phyloP scores from a whole-genome alignment of 768 basidiomycete genomes.

The Kwoniella heveanensis region DNA sequence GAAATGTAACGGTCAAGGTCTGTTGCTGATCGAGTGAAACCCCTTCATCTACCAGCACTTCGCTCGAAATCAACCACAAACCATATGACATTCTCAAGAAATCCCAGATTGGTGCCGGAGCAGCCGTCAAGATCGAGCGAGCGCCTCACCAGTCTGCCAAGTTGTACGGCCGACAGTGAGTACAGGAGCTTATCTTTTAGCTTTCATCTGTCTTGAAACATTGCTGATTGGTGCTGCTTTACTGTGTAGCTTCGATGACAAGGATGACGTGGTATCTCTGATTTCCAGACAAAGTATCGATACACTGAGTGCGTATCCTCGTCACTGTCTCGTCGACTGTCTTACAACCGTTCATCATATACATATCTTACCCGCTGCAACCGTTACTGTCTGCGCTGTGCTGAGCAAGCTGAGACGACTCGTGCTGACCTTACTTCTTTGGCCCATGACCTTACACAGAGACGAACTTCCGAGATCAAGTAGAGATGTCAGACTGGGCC shows the following conservation, averaged over 20 bases:
- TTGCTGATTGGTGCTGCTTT: background rate
- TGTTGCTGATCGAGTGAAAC: no score
- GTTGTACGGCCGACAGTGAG: conserved; percentile 88
- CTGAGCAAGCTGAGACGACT: no score
- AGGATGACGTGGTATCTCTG: conserved; percentile 88
- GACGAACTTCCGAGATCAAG: conserved; percentile 80
- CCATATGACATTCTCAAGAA: conserved; percentile 85
- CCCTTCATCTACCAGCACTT: conserved; percentile 65
- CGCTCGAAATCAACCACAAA: conserved; percentile 97
- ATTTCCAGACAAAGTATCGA: conserved; percentile 93
- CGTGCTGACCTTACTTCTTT: conserved; percentile 5
- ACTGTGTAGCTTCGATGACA: conserved; percentile 62
- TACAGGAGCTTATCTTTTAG: background rate
- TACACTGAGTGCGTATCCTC: conserved; percentile 72
- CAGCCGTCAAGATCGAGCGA: conserved; percentile 97
- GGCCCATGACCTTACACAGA: conserved; percentile 58
- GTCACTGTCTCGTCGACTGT: background rate
- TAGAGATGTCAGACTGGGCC: conserved; percentile 86
- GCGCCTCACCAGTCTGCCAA: conserved; percentile 93
- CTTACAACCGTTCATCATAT: background rate
- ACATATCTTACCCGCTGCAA: no score
- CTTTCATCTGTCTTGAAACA: background rate
- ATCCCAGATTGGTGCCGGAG: conserved; percentile 89
- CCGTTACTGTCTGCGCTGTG: conserved; percentile 1
- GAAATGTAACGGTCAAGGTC: no score